Evolutionary conservation across 345 rosid genomes (phyloP).

Genomic region (Anastatica hierochuntica): DNA sequence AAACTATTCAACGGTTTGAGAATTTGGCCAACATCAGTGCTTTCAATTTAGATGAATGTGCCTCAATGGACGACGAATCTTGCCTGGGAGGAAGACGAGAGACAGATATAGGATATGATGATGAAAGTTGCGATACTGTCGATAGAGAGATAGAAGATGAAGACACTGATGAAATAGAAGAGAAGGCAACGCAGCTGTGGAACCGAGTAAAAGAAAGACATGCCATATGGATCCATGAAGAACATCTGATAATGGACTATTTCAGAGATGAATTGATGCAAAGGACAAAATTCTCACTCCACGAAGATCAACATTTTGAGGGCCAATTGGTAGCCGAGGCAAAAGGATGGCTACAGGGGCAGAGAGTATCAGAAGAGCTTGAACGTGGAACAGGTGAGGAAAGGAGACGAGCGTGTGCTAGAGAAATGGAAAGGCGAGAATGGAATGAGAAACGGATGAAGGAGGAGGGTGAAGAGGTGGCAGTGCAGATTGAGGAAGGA

Average conservation of each 20-base stretch:
- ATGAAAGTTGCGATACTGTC: constrained; percentile 1
- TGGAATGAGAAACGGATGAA: constrained; percentile 30
- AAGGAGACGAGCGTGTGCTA: constrained; percentile 26
- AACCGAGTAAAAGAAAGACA: constrained; percentile 29
- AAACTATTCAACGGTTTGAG: constrained; percentile 29
- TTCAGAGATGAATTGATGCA: constrained; percentile 35
- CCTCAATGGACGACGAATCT: constrained; percentile 26
- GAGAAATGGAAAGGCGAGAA: constrained; percentile 26
- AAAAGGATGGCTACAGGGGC: constrained; percentile 40
- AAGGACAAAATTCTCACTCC: constrained; percentile 2
- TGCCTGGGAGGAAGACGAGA: constrained; percentile 10
- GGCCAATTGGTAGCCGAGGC: constrained; percentile 25
- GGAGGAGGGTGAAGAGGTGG: constrained; percentile 33
- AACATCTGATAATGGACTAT: constrained; percentile 38
- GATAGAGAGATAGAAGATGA: constrained; percentile 16
- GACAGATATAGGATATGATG: constrained; percentile 3
- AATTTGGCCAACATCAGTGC: constrained; percentile 24
- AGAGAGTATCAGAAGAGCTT: constrained; percentile 10
- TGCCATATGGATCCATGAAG: constrained; percentile 20
- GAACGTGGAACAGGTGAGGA: constrained; percentile 20
- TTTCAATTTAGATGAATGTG: constrained; percentile 30
- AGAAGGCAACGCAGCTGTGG: constrained; percentile 33
- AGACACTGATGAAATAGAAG: constrained; percentile 28
- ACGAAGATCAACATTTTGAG: constrained; percentile 5
- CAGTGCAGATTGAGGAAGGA: constrained; percentile 18